Conservation (phyloP, 345 rosid genomes). For the Ricinus communis region DNA sequence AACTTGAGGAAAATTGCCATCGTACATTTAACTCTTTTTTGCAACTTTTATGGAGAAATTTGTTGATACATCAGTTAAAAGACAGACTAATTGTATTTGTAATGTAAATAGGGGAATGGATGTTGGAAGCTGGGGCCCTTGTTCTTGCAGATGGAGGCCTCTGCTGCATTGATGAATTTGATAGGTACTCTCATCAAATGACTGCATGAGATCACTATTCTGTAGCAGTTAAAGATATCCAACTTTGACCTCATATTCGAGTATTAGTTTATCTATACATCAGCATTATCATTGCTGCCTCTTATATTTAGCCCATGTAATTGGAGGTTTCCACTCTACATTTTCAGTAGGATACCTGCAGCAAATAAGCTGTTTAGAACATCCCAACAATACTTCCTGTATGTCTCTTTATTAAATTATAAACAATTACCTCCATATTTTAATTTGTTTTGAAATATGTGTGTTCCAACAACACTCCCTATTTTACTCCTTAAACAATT, state of each 20-base stretch:
- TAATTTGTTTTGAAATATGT: no score
- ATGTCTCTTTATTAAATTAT: no score
- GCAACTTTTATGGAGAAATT: background rate
- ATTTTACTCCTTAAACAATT: no score
- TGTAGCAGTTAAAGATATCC: background rate
- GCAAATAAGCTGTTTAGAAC: no score
- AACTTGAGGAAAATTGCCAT: background rate
- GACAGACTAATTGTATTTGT: background rate
- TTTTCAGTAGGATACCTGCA: no score
- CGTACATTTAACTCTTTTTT: background rate
- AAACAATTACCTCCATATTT: no score
- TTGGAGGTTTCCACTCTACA: background rate
- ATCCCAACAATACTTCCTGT: no score
- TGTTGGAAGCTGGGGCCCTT: conserved; percentile 99
- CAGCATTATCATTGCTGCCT: background rate
- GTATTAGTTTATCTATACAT: background rate
- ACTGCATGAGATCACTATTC: background rate
- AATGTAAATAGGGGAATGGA: conserved; percentile 74
- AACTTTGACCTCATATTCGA: background rate
- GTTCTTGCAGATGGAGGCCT: conserved; percentile 98
- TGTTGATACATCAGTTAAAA: background rate
- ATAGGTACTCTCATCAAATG: conserved; percentile 51
- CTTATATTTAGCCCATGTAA: background rate
- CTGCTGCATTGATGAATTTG: conserved; percentile 98
- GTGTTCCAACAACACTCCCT: no score